phyloP scores from a whole-genome alignment of 2,329 filamentous ascomycete species.

The Xylariaceae sp. region DNA sequence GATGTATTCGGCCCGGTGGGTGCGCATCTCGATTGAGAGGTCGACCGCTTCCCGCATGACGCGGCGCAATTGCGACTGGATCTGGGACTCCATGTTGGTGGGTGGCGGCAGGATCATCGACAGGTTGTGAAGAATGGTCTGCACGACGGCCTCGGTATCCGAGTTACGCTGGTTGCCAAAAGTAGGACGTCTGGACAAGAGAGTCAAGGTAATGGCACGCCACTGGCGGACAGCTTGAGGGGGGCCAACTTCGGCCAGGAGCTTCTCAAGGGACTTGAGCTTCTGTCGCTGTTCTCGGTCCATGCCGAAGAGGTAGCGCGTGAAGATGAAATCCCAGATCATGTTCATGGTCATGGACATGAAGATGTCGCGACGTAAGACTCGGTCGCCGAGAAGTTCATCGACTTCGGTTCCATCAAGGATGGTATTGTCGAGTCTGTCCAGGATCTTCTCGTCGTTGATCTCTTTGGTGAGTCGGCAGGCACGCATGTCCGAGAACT shows the following conservation, averaged over 20 bases:
- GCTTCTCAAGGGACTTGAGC: constrained; percentile 91
- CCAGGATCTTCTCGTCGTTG: constrained; percentile 86
- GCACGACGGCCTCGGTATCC: constrained; percentile 93
- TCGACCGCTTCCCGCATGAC: constrained; percentile 86
- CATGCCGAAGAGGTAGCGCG: constrained; percentile 96
- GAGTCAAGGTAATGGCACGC: constrained; percentile 89
- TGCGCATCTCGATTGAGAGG: constrained; percentile 94
- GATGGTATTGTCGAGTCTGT: constrained; percentile 88
- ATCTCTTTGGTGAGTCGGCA: constrained; percentile 81
- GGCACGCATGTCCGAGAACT: constrained; percentile 87
- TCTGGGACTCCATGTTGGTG: constrained; percentile 69
- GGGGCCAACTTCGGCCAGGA: constrained; percentile 81
- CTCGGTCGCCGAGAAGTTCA: constrained; percentile 77
- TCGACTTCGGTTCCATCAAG: constrained; percentile 94
- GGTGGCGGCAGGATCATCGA: constrained; percentile 83
- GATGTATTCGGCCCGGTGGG: constrained; percentile 93
- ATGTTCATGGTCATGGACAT: constrained; percentile 99
- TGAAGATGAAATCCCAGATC: constrained; percentile 99
- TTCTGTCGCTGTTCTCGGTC: constrained; percentile 96
- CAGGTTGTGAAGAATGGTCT: constrained; percentile 81
- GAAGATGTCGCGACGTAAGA: constrained; percentile 86
- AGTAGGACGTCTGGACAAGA: constrained; percentile 73
- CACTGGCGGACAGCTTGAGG: constrained; percentile 88
- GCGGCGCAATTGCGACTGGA: constrained; percentile 77
- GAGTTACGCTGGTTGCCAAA: constrained; percentile 78